Evolutionary conservation across 2,329 filamentous ascomycete species (phyloP), one percentile per base, ranked within the genome.

Genomic region (Kalaharituber pfeilii): DNA sequence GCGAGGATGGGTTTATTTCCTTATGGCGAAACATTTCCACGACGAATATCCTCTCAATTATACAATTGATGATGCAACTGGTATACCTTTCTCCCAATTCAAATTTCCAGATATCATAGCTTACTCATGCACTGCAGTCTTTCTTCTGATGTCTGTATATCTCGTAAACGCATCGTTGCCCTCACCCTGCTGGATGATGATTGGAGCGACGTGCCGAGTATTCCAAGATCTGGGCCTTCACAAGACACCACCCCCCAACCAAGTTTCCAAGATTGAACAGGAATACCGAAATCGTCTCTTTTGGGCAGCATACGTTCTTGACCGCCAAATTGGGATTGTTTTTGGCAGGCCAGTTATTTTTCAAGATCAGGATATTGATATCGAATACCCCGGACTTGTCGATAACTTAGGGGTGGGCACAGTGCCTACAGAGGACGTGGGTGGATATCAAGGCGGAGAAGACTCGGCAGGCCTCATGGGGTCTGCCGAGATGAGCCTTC

Each of bases 221-320:
- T 63, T 60, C 44, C 61, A 63, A 47, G 62, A 63, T 53, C 60
- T 63, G 18, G 61, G 57, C 2, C 59, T 64, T 36, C 62, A 64
- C 51, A 57, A 59, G 9, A n/a, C 13, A 9, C 59, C 62, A 15
- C 52, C 56, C 18, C 39, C 55, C 4, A 57, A 59, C 6, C 58
- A 60, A 36, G 57, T 60, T 24, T 53, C 56, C 3, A 50, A 55
- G 6, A 50, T 58, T 24, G 61, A 61, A 52, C 51, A 51, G 13
- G 62, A 63, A 52, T 56, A 55, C 28, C 58, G 62, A 2, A 60
- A 59, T 9, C 62, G 62, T 3, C 56, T 63, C 28, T 63, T 63
- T 50, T 64, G 62, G 62, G 58, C 58, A 13, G 57, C 61, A 3
- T 64, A 63, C 26, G 59, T 63, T 25, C 57, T 64, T 27, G 62